These are phyloP conservation scores for Pluteus cervinus DNA, from an alignment of 768 basidiomycete species.

Conservation along the genomic window DNA sequence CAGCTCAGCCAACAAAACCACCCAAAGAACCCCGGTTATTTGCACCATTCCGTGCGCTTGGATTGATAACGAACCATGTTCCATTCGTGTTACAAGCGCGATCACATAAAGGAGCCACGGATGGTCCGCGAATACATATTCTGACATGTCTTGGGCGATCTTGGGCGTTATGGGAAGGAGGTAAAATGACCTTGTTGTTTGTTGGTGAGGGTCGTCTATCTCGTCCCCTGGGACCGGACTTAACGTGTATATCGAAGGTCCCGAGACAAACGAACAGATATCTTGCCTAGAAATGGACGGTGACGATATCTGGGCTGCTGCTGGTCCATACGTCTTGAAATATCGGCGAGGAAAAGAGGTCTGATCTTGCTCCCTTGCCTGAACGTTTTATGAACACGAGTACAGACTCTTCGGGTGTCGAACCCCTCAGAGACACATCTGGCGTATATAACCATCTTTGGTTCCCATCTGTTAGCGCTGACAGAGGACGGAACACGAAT, in stretches of 20 bases:
- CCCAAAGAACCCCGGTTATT: constrained; percentile 54
- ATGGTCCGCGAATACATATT: constrained; percentile 77
- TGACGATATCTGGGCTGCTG: constrained; percentile 79
- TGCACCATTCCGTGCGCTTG: constrained; percentile 93
- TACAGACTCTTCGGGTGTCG: constrained; percentile 48
- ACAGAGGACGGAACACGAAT: constrained; percentile 74
- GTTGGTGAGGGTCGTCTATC: constrained; percentile 67
- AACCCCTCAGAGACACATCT: constrained; percentile 63
- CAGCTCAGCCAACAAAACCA: constrained; percentile 11
- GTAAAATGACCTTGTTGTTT: constrained; percentile 87
- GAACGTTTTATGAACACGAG: constrained; percentile 5
- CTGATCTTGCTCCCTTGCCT: neutral
- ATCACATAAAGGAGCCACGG: constrained; percentile 77
- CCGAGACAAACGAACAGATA: constrained; percentile 73
- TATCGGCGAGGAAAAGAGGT: constrained; percentile 90
- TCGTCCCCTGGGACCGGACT: too few relatives aligned
- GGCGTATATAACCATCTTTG: constrained; percentile 71
- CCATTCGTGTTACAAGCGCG: constrained; percentile 86
- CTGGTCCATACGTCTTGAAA: constrained; percentile 64
- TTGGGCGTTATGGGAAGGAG: constrained; percentile 97
- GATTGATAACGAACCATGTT: constrained; percentile 85
- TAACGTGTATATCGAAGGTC: constrained; percentile 60
- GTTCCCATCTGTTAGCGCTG: constrained; percentile 72
- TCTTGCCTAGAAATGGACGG: constrained; percentile 75
- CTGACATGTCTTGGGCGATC: constrained; percentile 82